A percentile compares a stretch with the other conserved stretches of the same genome.
Conservation (phyloP, 2,329 filamentous ascomycete species). For the Cladophialophora bantiana region DNA sequence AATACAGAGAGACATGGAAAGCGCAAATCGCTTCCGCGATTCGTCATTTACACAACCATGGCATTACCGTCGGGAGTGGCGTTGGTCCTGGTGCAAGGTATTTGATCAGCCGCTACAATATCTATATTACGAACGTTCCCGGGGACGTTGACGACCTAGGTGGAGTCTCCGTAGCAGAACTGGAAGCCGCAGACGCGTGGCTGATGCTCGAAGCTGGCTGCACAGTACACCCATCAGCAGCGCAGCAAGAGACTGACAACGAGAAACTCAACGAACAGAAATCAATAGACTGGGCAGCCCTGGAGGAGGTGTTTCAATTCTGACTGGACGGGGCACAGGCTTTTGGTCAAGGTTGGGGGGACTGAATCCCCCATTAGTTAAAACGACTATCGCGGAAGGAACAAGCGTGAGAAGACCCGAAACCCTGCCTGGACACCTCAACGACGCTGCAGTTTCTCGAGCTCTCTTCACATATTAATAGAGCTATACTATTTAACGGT, state of each 20-base stretch:
- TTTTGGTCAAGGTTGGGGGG: too few species aligned
- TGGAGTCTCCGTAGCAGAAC: background rate
- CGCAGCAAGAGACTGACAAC: background rate
- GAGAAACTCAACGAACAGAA: constrained; percentile 11
- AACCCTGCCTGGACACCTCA: too few species aligned
- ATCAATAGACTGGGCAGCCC: constrained; percentile 6
- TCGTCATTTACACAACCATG: constrained; percentile 12
- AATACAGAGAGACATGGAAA: constrained; percentile 21
- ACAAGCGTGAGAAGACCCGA: too few species aligned
- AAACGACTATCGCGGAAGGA: too few species aligned
- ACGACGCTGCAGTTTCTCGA: too few species aligned
- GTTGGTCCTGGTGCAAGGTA: background rate
- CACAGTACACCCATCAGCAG: background rate
- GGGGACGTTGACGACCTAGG: background rate
- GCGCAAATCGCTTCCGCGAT: constrained; percentile 13
- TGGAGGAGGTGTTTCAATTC: constrained; percentile 5
- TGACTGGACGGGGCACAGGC: background rate
- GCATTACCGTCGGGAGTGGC: constrained; percentile 17
- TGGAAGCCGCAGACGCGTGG: constrained; percentile 14
- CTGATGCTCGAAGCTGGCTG: constrained; percentile 3
- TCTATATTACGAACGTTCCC: background rate
- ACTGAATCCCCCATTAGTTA: too few species aligned
- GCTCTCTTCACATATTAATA: too few species aligned
- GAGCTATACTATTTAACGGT: too few species aligned
- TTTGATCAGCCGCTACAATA: constrained; percentile 9